Evolutionary conservation across 2,329 filamentous ascomycete species (phyloP), one percentile per base, ranked within the genome.

Genomic region (Canariomyces notabilis): DNA sequence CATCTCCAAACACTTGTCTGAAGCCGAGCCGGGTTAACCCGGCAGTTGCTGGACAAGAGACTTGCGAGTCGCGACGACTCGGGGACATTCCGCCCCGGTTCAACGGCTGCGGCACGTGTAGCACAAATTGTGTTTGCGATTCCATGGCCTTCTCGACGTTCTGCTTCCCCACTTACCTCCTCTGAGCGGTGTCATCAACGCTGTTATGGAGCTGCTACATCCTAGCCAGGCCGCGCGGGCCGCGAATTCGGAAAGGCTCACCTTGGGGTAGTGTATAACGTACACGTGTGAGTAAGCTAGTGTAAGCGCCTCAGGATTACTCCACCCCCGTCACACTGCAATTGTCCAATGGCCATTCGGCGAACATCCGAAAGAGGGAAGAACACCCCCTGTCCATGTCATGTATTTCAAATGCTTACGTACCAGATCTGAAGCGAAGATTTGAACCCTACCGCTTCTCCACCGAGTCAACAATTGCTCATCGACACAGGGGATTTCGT

Each of bases 281-380:
- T n/a, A n/a, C n/a, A n/a, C n/a, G n/a, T 42, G 29, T 40, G 36
- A 40, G 32, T 32, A 29, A 12, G 4, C 26, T 29, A 9, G 4
- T 29, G 26, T 9, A 8, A 12, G 4, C 26, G 26, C 7, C 26
- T 5, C 26, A 9, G 14, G 8, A 29, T 3, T 29, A 5, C n/a
- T n/a, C n/a, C n/a, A n/a, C n/a, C n/a, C n/a, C n/a, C n/a, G n/a
- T n/a, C n/a, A n/a, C n/a, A n/a, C 9, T 29, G 26, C 26, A 3
- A 29, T 29, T 38, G n/a, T 35, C 45, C 45, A 48, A 49, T 59
- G 60, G 23, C 22, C 5, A 39, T n/a, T 15, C 5, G 15, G 19
- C 35, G 6, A 32, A n/a, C 18, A 32, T 34, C 44, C 41, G 14
- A 1, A 44, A 32, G 16, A 8, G 44, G 48, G 19, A 42, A 39